A percentile compares a stretch with the other conserved stretches of the same genome.
phyloP scores from a whole-genome alignment of 1,284 basidiomycete genomes.

The Boletus hoseneyae region DNA sequence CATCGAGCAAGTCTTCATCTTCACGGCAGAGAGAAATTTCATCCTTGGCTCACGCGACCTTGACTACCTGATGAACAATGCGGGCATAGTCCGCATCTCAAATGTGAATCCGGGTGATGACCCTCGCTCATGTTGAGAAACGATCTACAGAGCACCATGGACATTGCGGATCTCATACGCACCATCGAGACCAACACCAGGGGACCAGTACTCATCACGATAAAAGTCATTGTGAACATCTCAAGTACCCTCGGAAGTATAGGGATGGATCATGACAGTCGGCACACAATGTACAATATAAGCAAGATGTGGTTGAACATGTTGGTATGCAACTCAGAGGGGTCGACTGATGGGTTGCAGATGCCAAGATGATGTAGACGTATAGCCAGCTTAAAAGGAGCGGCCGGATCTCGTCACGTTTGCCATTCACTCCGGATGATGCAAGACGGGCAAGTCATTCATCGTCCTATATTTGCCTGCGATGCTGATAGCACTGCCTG shows the following conservation, averaged over 20 bases:
- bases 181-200: too few species aligned
- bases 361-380: constrained; percentile 2
- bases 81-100: constrained; percentile 24
- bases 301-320: constrained; percentile 11
- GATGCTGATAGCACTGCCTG: background rate
- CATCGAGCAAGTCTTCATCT: constrained; percentile 21
- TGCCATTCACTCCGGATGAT: constrained; percentile 6
- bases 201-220: too few species aligned
- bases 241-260: constrained; percentile 26
- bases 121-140: too few species aligned
- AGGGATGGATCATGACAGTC: constrained; percentile 13
- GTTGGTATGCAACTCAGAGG: background rate
- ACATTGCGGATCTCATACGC: too few species aligned
- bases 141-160: too few species aligned
- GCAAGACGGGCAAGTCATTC: constrained; percentile 5
- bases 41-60: background rate
- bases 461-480: background rate
- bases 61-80: constrained; percentile 13
- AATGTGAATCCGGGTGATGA: background rate
- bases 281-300: constrained; percentile 8
- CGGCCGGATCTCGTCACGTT: constrained; percentile 7
- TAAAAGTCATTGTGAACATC: constrained; percentile 26
- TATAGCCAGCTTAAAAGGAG: constrained; percentile 10
- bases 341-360: background rate
- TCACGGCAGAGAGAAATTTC: constrained; percentile 20